Evolutionary conservation across 2,329 filamentous ascomycete genomes (phyloP).

Genomic region (Clarireedia hainanense): DNA sequence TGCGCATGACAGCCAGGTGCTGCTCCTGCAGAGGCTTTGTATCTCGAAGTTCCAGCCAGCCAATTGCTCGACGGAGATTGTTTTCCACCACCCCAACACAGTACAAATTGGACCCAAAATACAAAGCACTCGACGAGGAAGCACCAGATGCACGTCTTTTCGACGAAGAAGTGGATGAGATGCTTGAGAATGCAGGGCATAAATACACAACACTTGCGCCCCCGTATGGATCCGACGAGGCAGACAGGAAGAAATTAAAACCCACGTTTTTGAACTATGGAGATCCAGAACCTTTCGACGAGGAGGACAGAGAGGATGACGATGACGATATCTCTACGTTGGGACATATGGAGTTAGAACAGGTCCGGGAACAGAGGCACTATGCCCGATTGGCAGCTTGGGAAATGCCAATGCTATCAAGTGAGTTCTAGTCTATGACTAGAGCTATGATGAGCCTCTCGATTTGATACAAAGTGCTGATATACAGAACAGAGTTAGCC

Average conservation of each 20-base stretch:
- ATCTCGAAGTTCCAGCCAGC: conserved; percentile 10
- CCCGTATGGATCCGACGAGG: conserved; percentile 3
- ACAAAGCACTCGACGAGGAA: conserved; percentile 3
- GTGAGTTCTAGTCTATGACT: conserved; percentile 45
- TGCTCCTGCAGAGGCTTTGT: conserved; percentile 16
- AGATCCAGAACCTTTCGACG: conserved; percentile 25
- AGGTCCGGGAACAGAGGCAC: conserved; percentile 80
- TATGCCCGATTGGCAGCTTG: conserved; percentile 83
- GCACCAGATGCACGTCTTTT: not conserved
- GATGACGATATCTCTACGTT: conserved; percentile 78
- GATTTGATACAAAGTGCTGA: not conserved
- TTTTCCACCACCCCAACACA: conserved; percentile 20
- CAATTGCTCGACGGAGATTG: conserved; percentile 18
- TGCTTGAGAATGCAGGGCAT: conserved; percentile 1
- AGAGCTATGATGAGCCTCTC: not conserved
- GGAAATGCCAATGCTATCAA: conserved; percentile 87
- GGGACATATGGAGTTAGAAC: conserved; percentile 80
- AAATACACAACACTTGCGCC: conserved; percentile 1
- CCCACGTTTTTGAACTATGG: conserved; percentile 29
- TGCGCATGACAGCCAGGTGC: conserved; percentile 23
- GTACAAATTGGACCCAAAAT: conserved; percentile 8
- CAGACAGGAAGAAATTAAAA: conserved; percentile 21
- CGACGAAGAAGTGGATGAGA: conserved; percentile 6
- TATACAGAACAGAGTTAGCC: conserved; percentile 56
- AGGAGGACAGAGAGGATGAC: conserved; percentile 46